Base-by-base conservation (phyloP, 225 moss, liverwort and hornwort species). In the Bryum argenteum region DNA sequence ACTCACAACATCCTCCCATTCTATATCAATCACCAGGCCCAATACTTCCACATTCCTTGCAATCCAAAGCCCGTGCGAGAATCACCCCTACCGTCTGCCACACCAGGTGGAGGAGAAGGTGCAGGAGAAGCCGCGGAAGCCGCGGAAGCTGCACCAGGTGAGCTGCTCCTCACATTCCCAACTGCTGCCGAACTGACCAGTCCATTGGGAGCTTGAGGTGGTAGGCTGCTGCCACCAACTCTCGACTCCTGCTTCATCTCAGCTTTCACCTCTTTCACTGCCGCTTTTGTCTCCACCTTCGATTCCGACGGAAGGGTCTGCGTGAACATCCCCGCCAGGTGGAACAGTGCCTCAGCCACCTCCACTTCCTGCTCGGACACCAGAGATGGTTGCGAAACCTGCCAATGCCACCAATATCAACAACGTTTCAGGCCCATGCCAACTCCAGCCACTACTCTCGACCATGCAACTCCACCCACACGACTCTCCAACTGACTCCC, bases 311-410 rank as follows among this genome's bases (percentile, higher is more conserved):
- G 63, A 39, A 86, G 63, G 43, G 86, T 79, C 61, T 80, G 80
- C 39, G 85, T 88, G 65, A 86, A 78, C 84, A 86, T 89, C 18
- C 86, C 72, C 10, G 95, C 92, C 40, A 93, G 77, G 80, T 91
- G 91, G 67, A 89, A 96, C 52, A 93, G 78, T 18, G 93, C 95
- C 77, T 96, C 91, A 9, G 92, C 92, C 0, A 93, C 95, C 76
- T 96, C 93, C 18, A 81, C 93, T 71, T 96, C 95, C 54, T 91
- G 87, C 73, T 96, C 91, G 12, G 91, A 91, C 70, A 90, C 81
- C 18, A 24, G 55, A 5, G 77, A 70, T 14, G 80, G 67, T 37
- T 75, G 59, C 16, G 89, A 68, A 17, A 87, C 85, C 92, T 92
- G 82, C 2, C 33, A 39, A 50, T 50, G 0, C 37, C 58, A 11